A percentile compares a stretch with the other conserved stretches of the same genome.
Conservation (phyloP, 768 basidiomycete species). For the Suillus cothurnatus region DNA sequence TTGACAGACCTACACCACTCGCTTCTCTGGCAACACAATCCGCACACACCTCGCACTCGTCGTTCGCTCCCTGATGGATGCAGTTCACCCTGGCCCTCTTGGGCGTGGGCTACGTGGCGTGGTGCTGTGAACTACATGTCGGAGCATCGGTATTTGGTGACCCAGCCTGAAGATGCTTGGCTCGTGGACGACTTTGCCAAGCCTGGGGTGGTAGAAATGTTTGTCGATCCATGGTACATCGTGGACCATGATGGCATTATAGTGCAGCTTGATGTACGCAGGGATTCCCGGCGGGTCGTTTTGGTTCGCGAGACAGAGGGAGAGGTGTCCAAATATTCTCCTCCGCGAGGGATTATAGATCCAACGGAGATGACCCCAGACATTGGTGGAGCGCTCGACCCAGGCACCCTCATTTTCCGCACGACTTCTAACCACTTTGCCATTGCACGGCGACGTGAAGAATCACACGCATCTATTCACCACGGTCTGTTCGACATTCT, state of each 20-base stretch:
- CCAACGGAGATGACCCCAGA: conserved; percentile 1
- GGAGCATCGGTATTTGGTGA: conserved; percentile 6
- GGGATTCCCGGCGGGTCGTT: conserved; percentile 1
- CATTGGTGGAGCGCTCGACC: conserved; percentile 4
- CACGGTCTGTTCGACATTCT: conserved; percentile 20
- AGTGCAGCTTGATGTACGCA: conserved; percentile 18
- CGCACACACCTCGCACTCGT: conserved; percentile 14
- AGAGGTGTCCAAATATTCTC: conserved; percentile 4
- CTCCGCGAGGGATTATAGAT: background rate
- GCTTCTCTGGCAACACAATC: conserved; percentile 25
- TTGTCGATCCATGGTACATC: conserved; percentile 19
- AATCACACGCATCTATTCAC: background rate
- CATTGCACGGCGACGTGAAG: conserved; percentile 10
- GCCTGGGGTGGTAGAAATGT: conserved; percentile 17
- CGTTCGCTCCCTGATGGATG: conserved; percentile 7
- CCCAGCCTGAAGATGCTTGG: background rate
- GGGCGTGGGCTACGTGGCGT: conserved; percentile 29
- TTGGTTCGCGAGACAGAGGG: background rate
- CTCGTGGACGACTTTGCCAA: background rate
- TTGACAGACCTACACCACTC: conserved; percentile 16
- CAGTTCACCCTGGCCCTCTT: conserved; percentile 21
- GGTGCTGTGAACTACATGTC: conserved; percentile 16
- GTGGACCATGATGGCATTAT: conserved; percentile 15
- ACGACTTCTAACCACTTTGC: conserved; percentile 20
- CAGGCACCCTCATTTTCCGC: conserved; percentile 28